A percentile compares a stretch with the other conserved stretches of the same genome.
Conservation (phyloP, 2,329 filamentous ascomycete genomes). For the Diaporthe vaccinii region DNA sequence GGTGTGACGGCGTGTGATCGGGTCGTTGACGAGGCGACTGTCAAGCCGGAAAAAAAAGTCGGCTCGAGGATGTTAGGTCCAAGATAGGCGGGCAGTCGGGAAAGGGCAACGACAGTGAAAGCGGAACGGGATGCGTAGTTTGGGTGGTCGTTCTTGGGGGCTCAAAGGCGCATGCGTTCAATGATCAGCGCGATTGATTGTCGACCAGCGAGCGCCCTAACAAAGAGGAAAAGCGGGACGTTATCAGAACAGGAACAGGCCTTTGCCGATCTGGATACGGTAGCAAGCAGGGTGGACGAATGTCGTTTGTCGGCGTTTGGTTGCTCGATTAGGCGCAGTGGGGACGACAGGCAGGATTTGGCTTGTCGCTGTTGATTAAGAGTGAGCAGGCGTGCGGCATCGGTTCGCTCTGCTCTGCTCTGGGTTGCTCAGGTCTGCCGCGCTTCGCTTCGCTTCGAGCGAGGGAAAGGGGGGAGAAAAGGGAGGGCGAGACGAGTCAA, state of each 20-base stretch:
- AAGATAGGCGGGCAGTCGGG: slow-evolving; percentile 29
- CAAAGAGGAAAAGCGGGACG: slow-evolving; percentile 43
- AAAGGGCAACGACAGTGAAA: slow-evolving; percentile 33
- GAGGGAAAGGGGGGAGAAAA: background rate
- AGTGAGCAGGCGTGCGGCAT: background rate
- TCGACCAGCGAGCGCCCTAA: slow-evolving; percentile 41
- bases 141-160: slow-evolving; percentile 32
- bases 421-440: background rate
- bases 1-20: slow-evolving; percentile 19
- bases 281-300: slow-evolving; percentile 38
- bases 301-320: slow-evolving; percentile 29
- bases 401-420: background rate
- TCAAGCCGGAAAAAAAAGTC: background rate
- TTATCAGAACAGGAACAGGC: slow-evolving; percentile 42
- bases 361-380: slow-evolving; percentile 24
- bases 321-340: slow-evolving; percentile 34
- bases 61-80: slow-evolving; percentile 30
- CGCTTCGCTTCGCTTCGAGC: slow-evolving; percentile 18
- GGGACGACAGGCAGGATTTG: slow-evolving; percentile 26
- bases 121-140: slow-evolving; percentile 30
- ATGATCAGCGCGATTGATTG: slow-evolving; percentile 37
- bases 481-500: background rate
- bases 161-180: slow-evolving; percentile 35
- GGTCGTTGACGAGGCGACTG: background rate
- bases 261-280: slow-evolving; percentile 35